Conservation (phyloP, 2,329 filamentous ascomycete species). For the Pestalotiopsis sp. region DNA sequence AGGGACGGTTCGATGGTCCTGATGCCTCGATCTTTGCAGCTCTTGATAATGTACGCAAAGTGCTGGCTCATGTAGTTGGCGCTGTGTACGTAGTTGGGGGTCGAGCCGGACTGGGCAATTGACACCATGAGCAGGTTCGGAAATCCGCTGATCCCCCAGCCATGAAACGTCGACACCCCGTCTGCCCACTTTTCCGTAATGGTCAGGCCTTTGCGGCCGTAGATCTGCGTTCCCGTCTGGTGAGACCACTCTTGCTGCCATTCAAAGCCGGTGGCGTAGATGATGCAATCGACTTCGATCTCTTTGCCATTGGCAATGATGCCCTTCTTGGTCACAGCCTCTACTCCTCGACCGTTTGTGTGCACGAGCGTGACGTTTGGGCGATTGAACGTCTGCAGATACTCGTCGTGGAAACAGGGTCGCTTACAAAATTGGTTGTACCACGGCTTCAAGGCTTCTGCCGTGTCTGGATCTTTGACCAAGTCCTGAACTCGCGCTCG, state of each 20-base stretch:
- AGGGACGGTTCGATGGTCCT: background rate
- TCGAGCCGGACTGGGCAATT: background rate
- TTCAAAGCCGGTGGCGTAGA: slow-evolving; percentile 16
- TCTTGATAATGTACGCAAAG: background rate
- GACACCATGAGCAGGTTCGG: background rate
- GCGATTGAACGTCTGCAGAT: slow-evolving; percentile 50
- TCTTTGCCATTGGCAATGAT: slow-evolving; percentile 41
- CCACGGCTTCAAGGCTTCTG: slow-evolving; percentile 52
- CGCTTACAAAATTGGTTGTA: slow-evolving; percentile 56
- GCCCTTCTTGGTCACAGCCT: slow-evolving; percentile 38
- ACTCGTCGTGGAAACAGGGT: slow-evolving; percentile 53
- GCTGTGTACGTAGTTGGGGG: background rate
- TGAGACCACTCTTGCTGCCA: background rate
- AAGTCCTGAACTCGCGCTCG: slow-evolving; percentile 39
- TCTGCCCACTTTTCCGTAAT: slow-evolving; percentile 13
- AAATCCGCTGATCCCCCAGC: background rate
- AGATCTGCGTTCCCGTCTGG: background rate
- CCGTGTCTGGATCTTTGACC: slow-evolving; percentile 46
- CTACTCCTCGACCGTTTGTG: slow-evolving; percentile 47
- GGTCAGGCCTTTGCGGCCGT: slow-evolving; percentile 1
- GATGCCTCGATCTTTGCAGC: background rate
- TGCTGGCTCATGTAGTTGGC: background rate
- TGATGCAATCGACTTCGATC: slow-evolving; percentile 35
- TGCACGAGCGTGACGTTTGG: slow-evolving; percentile 52
- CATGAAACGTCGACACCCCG: background rate